These are phyloP conservation scores for Linum tenue DNA, from an alignment of 345 rosid genomes.

Conservation along the genomic window DNA sequence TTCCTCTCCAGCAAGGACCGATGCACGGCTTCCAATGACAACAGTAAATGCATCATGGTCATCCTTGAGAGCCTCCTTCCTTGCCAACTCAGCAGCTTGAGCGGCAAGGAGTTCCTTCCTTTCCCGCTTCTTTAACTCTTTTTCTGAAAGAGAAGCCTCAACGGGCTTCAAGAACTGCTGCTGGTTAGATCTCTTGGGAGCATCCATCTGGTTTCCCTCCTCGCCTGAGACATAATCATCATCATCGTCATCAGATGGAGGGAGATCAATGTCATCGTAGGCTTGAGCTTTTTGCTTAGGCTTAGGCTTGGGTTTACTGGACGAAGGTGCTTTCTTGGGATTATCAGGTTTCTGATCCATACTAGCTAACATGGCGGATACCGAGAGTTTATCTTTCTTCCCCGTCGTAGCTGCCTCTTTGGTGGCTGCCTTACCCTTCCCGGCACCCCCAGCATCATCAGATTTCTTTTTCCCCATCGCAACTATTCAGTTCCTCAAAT, in stretches of 20 bases:
- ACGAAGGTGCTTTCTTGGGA: background rate
- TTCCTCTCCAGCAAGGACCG: conserved; percentile 85
- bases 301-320: conserved; percentile 41
- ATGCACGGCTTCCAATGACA: conserved; percentile 75
- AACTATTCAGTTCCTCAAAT: background rate
- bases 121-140: conserved; percentile 77
- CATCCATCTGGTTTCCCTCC: conserved; percentile 32
- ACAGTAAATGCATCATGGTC: conserved; percentile 96
- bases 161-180: conserved; percentile 46
- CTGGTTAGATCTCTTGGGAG: conserved; percentile 19
- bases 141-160: conserved; percentile 51
- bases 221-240: conserved; percentile 38
- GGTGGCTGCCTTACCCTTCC: background rate
- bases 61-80: conserved; percentile 73
- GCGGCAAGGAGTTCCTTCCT: conserved; percentile 57
- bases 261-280: conserved; percentile 84
- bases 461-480: conserved; percentile 1
- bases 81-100: conserved; percentile 45
- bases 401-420: background rate
- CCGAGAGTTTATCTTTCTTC: conserved; percentile 2
- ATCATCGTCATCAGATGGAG: conserved; percentile 82
- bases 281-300: conserved; percentile 39
- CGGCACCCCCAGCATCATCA: background rate
- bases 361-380: conserved; percentile 3
- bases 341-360: conserved; percentile 1